phyloP scores from a whole-genome alignment of 768 basidiomycete species.

The Mycena leptocephala region DNA sequence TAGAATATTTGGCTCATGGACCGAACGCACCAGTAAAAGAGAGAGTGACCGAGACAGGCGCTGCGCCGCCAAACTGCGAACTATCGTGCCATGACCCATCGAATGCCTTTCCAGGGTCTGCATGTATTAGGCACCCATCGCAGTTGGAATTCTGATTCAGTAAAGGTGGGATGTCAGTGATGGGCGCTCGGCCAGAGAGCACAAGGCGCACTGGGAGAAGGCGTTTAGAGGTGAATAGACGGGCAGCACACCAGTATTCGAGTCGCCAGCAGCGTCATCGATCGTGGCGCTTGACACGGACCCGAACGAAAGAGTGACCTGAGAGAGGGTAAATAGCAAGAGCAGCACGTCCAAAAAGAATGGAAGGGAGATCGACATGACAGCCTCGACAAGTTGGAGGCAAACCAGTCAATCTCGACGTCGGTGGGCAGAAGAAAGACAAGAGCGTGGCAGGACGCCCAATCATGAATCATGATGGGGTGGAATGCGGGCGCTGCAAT shows the following conservation, averaged over 20 bases:
- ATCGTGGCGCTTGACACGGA: conserved; percentile 9
- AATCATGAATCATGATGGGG: no score
- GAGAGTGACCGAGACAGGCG: conserved; percentile 18
- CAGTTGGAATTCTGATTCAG: conserved; percentile 34
- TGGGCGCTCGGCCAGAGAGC: background rate
- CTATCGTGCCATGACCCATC: conserved; percentile 31
- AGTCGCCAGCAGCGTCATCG: conserved; percentile 28
- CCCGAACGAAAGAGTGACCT: conserved; percentile 1
- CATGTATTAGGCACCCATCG: conserved; percentile 1
- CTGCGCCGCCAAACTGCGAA: conserved; percentile 7
- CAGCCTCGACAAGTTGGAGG: background rate
- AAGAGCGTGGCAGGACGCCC: no score
- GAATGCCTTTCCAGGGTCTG: conserved; percentile 2
- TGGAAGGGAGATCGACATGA: background rate
- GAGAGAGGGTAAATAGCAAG: background rate
- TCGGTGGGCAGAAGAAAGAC: no score
- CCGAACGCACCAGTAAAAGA: conserved; percentile 26
- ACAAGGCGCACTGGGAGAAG: conserved; percentile 11
- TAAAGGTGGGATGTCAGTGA: background rate
- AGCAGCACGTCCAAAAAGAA: background rate
- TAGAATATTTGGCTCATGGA: background rate
- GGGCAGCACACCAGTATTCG: conserved; percentile 3
- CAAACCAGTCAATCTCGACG: background rate
- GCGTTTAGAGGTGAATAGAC: background rate
- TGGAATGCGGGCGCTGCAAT: no score